Percentiles rank a stretch among this genome's conserved stretches.
Evolutionary conservation across 2,329 filamentous ascomycete genomes (phyloP).

Genomic region (Aspergillus sergii): DNA sequence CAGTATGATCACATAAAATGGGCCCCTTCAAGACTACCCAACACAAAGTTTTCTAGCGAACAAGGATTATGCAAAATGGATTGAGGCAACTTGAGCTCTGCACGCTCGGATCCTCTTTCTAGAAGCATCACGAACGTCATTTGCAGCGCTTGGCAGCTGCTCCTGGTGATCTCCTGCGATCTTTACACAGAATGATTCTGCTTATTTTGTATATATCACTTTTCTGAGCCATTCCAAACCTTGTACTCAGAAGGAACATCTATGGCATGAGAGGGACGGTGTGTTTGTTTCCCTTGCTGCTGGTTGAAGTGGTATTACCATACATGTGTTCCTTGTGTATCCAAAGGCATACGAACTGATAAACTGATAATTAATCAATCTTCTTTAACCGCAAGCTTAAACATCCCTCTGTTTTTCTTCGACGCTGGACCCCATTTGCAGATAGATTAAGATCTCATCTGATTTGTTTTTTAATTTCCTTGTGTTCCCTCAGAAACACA

Average conservation of each 20-base stretch:
- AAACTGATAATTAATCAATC: background rate
- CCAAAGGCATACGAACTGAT: background rate
- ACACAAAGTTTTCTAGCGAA: background rate
- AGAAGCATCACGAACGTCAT: constrained; percentile 16
- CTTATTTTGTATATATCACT: background rate
- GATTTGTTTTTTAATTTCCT: background rate
- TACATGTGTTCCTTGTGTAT: background rate
- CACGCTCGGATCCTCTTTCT: constrained; percentile 16
- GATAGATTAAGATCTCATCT: background rate
- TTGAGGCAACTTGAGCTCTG: background rate
- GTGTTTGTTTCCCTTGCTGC: background rate
- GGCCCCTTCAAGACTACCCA: background rate
- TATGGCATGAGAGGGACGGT: background rate
- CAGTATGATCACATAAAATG: background rate
- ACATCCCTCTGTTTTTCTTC: background rate
- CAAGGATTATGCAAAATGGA: constrained; percentile 6
- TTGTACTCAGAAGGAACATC: background rate
- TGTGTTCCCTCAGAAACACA: background rate
- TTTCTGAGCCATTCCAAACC: background rate
- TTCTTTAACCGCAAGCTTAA: background rate
- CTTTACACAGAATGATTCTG: background rate
- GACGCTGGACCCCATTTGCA: background rate
- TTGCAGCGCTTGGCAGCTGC: background rate
- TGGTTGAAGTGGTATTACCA: background rate
- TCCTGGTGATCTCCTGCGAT: background rate